Evolutionary conservation across 768 basidiomycete genomes (phyloP).

Genomic region (Trametes cinnabarina): DNA sequence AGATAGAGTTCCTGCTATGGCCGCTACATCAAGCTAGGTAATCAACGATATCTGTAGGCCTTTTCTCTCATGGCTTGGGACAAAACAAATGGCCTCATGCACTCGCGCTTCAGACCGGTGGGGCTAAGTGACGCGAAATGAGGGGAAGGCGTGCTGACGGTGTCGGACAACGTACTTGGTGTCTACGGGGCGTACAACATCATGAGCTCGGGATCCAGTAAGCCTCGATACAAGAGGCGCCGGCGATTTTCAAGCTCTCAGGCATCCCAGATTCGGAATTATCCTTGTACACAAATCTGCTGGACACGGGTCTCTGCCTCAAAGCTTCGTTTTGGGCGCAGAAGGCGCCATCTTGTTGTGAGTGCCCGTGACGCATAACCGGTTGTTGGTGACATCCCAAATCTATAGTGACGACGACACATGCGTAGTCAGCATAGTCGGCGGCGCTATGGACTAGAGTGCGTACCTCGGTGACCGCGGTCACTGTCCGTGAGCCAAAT

Average conservation of each 20-base stretch:
- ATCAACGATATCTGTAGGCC: conserved; percentile 45
- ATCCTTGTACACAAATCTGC: too few relatives aligned
- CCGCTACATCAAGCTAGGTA: conserved; percentile 49
- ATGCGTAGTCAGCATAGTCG: too few relatives aligned
- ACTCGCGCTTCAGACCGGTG: conserved; percentile 44
- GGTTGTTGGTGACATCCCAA: conserved; percentile 20
- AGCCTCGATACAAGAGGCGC: too few relatives aligned
- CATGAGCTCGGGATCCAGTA: too few relatives aligned
- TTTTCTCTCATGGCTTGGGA: neutral
- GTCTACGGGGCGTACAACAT: too few relatives aligned
- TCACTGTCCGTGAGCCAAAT: conserved; percentile 13
- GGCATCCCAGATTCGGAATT: too few relatives aligned
- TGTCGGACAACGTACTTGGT: conserved; percentile 21
- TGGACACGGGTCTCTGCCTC: too few relatives aligned
- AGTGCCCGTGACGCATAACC: conserved; percentile 15
- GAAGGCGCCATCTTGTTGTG: conserved; percentile 24
- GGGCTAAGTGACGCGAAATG: conserved; percentile 38
- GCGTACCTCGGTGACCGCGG: conserved; percentile 18
- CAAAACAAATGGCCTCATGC: too few relatives aligned
- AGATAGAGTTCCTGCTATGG: conserved; percentile 40
- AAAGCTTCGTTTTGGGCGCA: conserved; percentile 1
- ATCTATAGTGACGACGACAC: conserved; percentile 8
- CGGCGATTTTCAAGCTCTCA: too few relatives aligned
- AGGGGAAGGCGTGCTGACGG: conserved; percentile 27
- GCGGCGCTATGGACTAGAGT: neutral